phyloP scores from a whole-genome alignment of 2,329 filamentous ascomycete species.

The Pseudopithomyces chartarum region DNA sequence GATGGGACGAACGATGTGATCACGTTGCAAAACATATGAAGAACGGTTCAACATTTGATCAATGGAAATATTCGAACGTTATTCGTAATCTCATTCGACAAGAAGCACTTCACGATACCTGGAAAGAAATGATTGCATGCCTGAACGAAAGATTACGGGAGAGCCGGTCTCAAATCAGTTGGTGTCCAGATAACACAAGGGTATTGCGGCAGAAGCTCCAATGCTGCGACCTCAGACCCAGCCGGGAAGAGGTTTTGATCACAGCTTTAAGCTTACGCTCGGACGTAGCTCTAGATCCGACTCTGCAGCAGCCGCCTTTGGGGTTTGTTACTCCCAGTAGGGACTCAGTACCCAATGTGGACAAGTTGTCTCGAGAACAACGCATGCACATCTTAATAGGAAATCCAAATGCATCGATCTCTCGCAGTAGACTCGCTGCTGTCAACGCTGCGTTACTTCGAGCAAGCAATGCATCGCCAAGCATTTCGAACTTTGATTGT shows the following conservation, averaged over 20 bases:
- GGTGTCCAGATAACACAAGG: slow-evolving; percentile 44
- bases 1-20: slow-evolving; percentile 46
- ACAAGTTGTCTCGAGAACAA: slow-evolving; percentile 38
- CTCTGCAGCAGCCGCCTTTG: slow-evolving; percentile 34
- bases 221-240: slow-evolving; percentile 44
- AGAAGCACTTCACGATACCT: slow-evolving; percentile 42
- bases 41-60: slow-evolving; percentile 39
- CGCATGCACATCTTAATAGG: slow-evolving; percentile 44
- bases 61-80: slow-evolving; percentile 47
- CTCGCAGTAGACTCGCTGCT: slow-evolving; percentile 31
- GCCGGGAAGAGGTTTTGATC: slow-evolving; percentile 42
- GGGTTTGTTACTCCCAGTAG: slow-evolving; percentile 42
- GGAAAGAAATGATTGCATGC: slow-evolving; percentile 42
- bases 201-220: slow-evolving; percentile 44
- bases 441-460: slow-evolving; percentile 40
- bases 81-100: slow-evolving; percentile 45
- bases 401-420: slow-evolving; percentile 32
- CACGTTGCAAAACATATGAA: slow-evolving; percentile 48
- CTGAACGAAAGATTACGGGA: slow-evolving; percentile 39
- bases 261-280: slow-evolving; percentile 43
- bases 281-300: slow-evolving; percentile 35
- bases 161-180: slow-evolving; percentile 44
- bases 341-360: slow-evolving; percentile 41
- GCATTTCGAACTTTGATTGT: slow-evolving; percentile 27
- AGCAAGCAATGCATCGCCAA: slow-evolving; percentile 22